Evolutionary conservation across 202 grass and related monocot species (phyloP), one percentile per base, ranked within the genome.

Genomic region (Carex sylvatica): DNA sequence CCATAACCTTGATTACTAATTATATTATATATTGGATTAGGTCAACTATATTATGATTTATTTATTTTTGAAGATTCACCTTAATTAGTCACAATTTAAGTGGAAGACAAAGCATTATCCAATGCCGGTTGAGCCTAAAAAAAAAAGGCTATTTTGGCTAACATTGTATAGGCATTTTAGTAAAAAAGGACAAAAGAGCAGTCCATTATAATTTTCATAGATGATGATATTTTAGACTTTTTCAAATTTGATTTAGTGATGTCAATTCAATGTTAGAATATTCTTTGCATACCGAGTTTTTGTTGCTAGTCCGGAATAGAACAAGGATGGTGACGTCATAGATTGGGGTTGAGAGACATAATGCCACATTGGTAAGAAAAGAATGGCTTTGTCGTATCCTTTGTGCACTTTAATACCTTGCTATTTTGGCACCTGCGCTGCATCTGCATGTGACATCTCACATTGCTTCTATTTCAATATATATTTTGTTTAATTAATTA

Each of bases 381-480:
- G 84, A 85, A 85, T 70, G 49, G 84, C 19, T 80, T 85, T 85
- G 84, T 85, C 84, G 74, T 80, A 85, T 66, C 38, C 54, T 60
- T 54, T 80, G 75, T 78, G 51, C 73, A 10, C 75, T 85, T 60
- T 80, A 85, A 79, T 85, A 33, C 72, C 12, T 66, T 67, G 73
- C 46, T 66, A 79, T 67, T 84, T 62, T 84, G 79, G 35, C 79
- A 81, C 31, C 62, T 81, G 79, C 79, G 44, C 20, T 30, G 36
- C 60, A 81, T 81, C 20, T 30, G 36, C 60, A 81, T 81, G 79
- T 81, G 79, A 81, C 79, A 78, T 78, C 61, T 81, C 22, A 4
- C 38, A 30, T 66, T 81, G 23, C 61, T 44, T 65, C 62, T 81
- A 49, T 81, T 81, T 81, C 61, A 49, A 81, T 63, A 49, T 30